phyloP scores from a whole-genome alignment of 139 green algal species.

The Chlamydomonas applanata region DNA sequence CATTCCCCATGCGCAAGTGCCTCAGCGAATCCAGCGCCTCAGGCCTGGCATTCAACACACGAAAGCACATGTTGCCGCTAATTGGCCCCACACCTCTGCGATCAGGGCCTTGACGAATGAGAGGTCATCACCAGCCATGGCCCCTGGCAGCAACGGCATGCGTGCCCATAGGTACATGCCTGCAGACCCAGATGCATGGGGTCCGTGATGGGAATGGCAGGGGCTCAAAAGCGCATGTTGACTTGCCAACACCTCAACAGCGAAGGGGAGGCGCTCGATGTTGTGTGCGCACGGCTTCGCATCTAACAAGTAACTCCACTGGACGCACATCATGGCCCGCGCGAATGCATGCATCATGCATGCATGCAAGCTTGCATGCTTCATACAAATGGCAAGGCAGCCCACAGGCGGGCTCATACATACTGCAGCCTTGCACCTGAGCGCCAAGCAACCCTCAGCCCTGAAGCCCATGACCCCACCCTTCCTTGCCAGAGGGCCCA shows the following conservation, averaged over 20 bases:
- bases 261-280: neutral
- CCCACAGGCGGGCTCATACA: neutral
- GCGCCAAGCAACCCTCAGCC: neutral
- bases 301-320: neutral
- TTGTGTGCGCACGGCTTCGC: neutral
- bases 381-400: neutral
- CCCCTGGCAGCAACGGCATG: constrained; percentile 18
- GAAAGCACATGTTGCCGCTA: too few relatives aligned
- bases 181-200: constrained; percentile 17
- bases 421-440: neutral
- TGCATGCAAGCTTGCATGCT: neutral
- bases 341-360: constrained; percentile 12
- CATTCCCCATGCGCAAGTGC: neutral
- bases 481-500: neutral
- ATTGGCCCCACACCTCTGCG: neutral
- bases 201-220: neutral
- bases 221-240: neutral
- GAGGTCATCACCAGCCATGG: neutral
- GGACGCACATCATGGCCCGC: neutral
- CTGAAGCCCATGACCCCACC: neutral
- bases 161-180: constrained; percentile 53
- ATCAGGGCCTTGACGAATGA: neutral
- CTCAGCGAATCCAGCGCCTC: neutral
- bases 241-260: neutral
- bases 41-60: too few relatives aligned